These are phyloP conservation scores for Stagonosporopsis cucurbitacearum DNA, from an alignment of 2,329 filamentous ascomycete species.

Conservation along the genomic window DNA sequence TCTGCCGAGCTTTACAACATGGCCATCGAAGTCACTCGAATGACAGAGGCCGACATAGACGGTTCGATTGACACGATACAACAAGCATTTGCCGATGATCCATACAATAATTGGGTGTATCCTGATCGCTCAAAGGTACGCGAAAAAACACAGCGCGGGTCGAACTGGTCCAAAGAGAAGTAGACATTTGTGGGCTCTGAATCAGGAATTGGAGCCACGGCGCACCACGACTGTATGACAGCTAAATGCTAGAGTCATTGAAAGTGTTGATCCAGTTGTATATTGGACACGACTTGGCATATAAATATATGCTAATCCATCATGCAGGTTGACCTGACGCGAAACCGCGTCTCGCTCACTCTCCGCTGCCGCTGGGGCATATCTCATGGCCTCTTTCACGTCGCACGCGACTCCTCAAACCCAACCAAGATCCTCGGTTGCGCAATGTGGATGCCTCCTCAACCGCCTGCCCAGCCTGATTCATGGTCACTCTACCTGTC, in stretches of 20 bases:
- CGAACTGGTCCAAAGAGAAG: too few species aligned
- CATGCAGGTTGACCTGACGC: constrained; percentile 62
- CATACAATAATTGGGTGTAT: constrained; percentile 71
- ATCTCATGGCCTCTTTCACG: constrained; percentile 71
- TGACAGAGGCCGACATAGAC: constrained; percentile 66
- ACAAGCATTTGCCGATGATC: constrained; percentile 69
- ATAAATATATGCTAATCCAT: neutral
- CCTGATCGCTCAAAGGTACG: constrained; percentile 62
- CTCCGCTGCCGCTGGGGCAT: constrained; percentile 75
- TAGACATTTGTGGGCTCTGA: neutral
- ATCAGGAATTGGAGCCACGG: neutral
- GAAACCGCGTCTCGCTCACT: constrained; percentile 68
- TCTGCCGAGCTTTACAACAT: constrained; percentile 28
- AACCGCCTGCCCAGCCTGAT: constrained; percentile 54
- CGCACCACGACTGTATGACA: neutral
- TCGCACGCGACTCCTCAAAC: constrained; percentile 65
- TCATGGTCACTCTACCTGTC: constrained; percentile 69
- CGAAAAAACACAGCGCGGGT: too few species aligned
- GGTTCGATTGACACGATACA: constrained; percentile 71
- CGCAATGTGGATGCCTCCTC: constrained; percentile 74
- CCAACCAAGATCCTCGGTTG: constrained; percentile 67
- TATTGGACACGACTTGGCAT: too few species aligned
- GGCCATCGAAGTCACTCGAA: constrained; percentile 61
- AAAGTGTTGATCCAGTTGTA: too few species aligned
- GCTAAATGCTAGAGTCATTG: too few species aligned